Evolutionary conservation across 2,329 filamentous ascomycete species (phyloP), one percentile per base, ranked within the genome.

Genomic region (Pestalotiopsis fici): DNA sequence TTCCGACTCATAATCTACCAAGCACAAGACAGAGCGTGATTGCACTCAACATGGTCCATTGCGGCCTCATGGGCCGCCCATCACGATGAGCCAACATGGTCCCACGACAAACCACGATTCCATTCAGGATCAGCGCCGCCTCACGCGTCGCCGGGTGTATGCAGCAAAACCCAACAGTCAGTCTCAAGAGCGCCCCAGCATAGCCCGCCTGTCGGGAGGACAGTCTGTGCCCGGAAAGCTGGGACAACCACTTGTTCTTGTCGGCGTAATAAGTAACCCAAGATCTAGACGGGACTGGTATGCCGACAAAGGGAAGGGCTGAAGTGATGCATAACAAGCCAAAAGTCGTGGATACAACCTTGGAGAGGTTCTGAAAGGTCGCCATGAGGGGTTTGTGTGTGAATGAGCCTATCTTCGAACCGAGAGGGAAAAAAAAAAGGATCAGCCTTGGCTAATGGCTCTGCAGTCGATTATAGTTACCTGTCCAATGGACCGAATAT

Each of bases 11-110:
- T n/a, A 54, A 25, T 23, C 47, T 64, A 11, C 61, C 39, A n/a
- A 64, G 39, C 37, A 64, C 23, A 5, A 64, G 43, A 47, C 61
- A 64, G n/a, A 64, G 28, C 7, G 61, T 23, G 18, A 64, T 37
- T 15, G 61, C 61, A n/a, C 61, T 31, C 15, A 64, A 27, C 61
- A 64, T 64, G 23, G n/a, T 55, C 61, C 61, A 64, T 43, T 64
- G 39, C 25, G 61, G 61, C 21, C 61, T 23, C 61, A 64, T 56
- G 0, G 61, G 25, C 11, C 61, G 39, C 9, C 61, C 61, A 64
- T 64, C 61, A 18, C 61, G 61, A 35, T 54, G 55, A 35, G 61
- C 61, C n/a, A 64, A 23, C 61, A 64, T 55, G n/a, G 61, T 64
- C 37, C 25, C 61, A 3, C 61, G 43, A 21, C 61, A 64, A 6